Conservation (phyloP, 2,329 filamentous ascomycete genomes). For the Sclerotinia glacialis region DNA sequence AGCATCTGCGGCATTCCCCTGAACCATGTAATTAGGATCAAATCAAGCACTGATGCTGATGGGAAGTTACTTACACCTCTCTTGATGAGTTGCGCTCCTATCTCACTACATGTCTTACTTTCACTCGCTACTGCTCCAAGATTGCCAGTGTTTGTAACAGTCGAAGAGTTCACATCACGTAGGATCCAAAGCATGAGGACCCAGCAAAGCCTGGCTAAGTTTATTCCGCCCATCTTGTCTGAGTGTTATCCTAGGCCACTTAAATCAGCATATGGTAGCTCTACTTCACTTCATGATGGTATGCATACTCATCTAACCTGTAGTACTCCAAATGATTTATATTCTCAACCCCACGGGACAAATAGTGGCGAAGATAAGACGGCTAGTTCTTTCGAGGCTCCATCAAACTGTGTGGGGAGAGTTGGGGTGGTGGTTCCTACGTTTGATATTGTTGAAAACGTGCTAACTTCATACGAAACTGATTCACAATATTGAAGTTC, state of each 20-base stretch:
- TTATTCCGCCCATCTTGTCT: not conserved
- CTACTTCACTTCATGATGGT: not conserved
- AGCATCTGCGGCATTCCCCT: constrained; percentile 74
- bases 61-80: constrained; percentile 43
- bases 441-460: not conserved
- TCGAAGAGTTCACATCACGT: not conserved
- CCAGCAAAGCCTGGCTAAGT: constrained; percentile 2
- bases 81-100: constrained; percentile 51
- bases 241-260: not conserved
- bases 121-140: constrained; percentile 53
- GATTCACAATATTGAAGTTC: not conserved
- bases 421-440: not conserved
- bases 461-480: not conserved
- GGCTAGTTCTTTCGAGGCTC: not conserved
- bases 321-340: not conserved
- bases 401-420: not conserved
- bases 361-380: not conserved
- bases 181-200: not conserved
- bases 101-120: constrained; percentile 50
- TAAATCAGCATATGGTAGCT: not conserved
- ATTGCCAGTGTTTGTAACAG: constrained; percentile 1
- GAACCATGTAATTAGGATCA: constrained; percentile 27
- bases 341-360: not conserved
- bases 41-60: not conserved
- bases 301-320: not conserved